Base-by-base conservation (phyloP, 306 rosid species). In the Ammopiptanthus mongolicus region DNA sequence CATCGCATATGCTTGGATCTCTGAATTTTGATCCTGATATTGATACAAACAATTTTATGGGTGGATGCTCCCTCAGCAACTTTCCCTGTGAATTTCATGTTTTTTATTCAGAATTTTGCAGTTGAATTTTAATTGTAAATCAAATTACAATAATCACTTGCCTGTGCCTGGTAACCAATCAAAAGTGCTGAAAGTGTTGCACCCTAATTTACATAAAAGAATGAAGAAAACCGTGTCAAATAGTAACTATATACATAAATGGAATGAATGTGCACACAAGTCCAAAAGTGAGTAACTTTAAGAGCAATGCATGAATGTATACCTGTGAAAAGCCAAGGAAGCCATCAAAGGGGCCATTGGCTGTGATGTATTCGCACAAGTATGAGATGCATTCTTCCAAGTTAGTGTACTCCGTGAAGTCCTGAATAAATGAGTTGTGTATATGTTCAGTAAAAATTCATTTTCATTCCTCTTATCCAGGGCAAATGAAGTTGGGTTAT, bases 291-390 rank as follows among this genome's bases (percentile, higher is more conserved):
- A 5, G 53, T 42, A 21, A 51, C 5, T 53, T 18, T 10, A 3
- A 5, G 57, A 42, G 46, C 69, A 74, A 44, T 11, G 22, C 13
- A 11, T 69, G 65, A 69, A 52, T 62, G 31, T 50, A 17, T 84
- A 87, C 97, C 94, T 89, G 95, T 36, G 95, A 91, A 74, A 91
- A 89, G 51, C 95, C 96, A 60, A 87, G 92, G 29, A 93, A 73
- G 13, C 98, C 98, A 87, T 87, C 89, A 78, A 88, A 90, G 51
- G 96, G 98, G 11, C 98, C 98, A 21, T 90, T 87, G 75, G 78
- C 78, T 56, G 87, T 93, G 67, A 93, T 90, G 87, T 90, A 88
- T n/a, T 93, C 87, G 31, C 88, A 83, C 18, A 90, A 70, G 77
- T 84, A 86, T 57, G 92, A 70, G 69, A 93, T 84, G 74, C 96